Percentiles rank a stretch among this genome's conserved stretches.
Conservation (phyloP, 2,329 filamentous ascomycete genomes). For the Colletotrichum sojae region DNA sequence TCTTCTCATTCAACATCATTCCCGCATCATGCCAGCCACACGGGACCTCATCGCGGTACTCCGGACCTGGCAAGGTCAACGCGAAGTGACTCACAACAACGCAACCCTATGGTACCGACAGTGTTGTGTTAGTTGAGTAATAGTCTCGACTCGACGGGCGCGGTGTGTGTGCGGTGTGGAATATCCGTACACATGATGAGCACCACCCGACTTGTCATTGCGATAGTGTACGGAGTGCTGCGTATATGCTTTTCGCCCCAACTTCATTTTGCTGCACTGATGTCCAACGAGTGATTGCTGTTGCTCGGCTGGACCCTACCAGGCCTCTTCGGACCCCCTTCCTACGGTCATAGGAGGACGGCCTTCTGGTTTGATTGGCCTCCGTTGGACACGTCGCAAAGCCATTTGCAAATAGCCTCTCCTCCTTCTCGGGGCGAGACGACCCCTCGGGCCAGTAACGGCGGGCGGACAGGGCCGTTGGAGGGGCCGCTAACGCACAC, state of each 20-base stretch:
- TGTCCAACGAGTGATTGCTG: conserved; percentile 46
- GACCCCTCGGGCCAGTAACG: conserved; percentile 27
- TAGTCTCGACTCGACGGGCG: neutral
- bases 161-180: conserved; percentile 28
- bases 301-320: conserved; percentile 47
- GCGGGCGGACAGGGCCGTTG: conserved; percentile 31
- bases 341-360: conserved; percentile 28
- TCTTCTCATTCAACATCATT: conserved; percentile 31
- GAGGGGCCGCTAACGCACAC: conserved; percentile 39
- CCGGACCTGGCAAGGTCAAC: conserved; percentile 24
- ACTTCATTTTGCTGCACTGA: conserved; percentile 39
- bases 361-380: conserved; percentile 29
- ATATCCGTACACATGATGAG: conserved; percentile 2
- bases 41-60: conserved; percentile 9
- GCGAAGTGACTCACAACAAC: conserved; percentile 36
- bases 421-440: conserved; percentile 17
- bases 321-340: conserved; percentile 43
- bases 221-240: neutral
- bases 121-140: neutral
- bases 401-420: conserved; percentile 9
- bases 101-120: neutral
- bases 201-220: conserved; percentile 1
- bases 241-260: conserved; percentile 38
- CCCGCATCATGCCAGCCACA: conserved; percentile 30
- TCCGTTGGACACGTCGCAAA: conserved; percentile 32